phyloP scores from a whole-genome alignment of 768 basidiomycete species.

The Lactarius psammicola region DNA sequence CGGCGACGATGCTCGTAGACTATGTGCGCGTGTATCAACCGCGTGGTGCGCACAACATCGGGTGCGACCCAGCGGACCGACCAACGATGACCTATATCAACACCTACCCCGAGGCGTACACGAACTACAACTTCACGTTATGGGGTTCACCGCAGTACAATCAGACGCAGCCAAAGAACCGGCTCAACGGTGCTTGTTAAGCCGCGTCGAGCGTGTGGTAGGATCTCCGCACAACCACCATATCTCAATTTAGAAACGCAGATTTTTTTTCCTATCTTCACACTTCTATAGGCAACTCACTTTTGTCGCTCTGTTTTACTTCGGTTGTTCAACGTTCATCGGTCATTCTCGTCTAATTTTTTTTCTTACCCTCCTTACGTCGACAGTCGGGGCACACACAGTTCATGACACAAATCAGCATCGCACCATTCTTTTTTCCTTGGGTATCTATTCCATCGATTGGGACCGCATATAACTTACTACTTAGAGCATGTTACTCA shows the following conservation, averaged over 20 bases:
- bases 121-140: conserved; percentile 76
- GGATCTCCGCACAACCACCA: not conserved
- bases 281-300: not conserved
- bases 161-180: conserved; percentile 26
- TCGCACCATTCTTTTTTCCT: not conserved
- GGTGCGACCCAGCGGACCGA: conserved; percentile 76
- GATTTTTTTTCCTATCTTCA: conserved; percentile 7
- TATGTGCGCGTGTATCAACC: conserved; percentile 92
- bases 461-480: conserved; percentile 7
- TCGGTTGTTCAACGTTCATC: not conserved
- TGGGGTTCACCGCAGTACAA: conserved; percentile 45
- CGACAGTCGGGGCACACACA: not conserved
- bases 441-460: conserved; percentile 3
- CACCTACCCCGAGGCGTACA: conserved; percentile 71
- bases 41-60: conserved; percentile 64
- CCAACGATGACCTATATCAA: conserved; percentile 85
- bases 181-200: conserved; percentile 9
- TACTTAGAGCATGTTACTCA: conserved; percentile 3
- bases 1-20: conserved; percentile 71
- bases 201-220: not conserved
- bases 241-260: not conserved
- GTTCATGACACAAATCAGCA: not conserved
- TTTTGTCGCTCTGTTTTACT: not conserved
- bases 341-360: not conserved
- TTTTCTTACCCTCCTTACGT: not conserved